Percentiles rank a stretch among this genome's conserved stretches.
Evolutionary conservation across 371 early-diverging fungal genomes (phyloP).

Genomic region (Quaeritorhiza haematococci): DNA sequence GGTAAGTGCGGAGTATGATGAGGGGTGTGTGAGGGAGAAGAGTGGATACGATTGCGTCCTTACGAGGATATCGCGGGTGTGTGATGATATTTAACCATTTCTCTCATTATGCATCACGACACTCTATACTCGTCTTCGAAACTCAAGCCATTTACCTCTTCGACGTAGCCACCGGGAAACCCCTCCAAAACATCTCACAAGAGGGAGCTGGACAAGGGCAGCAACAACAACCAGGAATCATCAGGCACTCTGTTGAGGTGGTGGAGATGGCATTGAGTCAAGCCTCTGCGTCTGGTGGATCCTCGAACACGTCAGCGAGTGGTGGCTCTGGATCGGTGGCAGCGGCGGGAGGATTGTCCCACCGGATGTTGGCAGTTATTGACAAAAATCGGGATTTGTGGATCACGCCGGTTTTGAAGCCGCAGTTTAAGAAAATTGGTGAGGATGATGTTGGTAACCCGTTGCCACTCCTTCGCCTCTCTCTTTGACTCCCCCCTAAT

Average conservation of each 20-base stretch:
- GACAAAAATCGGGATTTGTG: conserved; percentile 50
- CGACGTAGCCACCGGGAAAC: conserved; percentile 36
- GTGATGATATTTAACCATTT: background rate
- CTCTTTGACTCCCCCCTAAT: too few relatives aligned
- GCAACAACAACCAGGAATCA: conserved; percentile 13
- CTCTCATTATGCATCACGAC: background rate
- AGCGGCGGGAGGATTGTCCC: too few relatives aligned
- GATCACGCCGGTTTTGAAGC: conserved; percentile 29
- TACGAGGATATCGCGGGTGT: too few relatives aligned
- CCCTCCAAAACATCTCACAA: too few relatives aligned
- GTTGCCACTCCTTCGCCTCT: too few relatives aligned
- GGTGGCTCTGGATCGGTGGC: too few relatives aligned
- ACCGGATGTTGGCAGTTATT: conserved; percentile 39
- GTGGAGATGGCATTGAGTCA: conserved; percentile 40
- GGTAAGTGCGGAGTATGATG: too few relatives aligned
- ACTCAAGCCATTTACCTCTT: conserved; percentile 38
- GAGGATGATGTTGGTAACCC: too few relatives aligned
- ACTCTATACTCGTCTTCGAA: background rate
- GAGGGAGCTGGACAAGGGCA: too few relatives aligned
- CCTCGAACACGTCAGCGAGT: too few relatives aligned
- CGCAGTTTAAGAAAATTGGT: conserved; percentile 11
- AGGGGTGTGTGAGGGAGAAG: too few relatives aligned
- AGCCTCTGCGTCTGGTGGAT: conserved; percentile 11
- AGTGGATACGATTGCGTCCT: too few relatives aligned
- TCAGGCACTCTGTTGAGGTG: conserved; percentile 35